These are phyloP conservation scores for Malus fusca DNA, from an alignment of 306 rosid species.

Conservation along the genomic window DNA sequence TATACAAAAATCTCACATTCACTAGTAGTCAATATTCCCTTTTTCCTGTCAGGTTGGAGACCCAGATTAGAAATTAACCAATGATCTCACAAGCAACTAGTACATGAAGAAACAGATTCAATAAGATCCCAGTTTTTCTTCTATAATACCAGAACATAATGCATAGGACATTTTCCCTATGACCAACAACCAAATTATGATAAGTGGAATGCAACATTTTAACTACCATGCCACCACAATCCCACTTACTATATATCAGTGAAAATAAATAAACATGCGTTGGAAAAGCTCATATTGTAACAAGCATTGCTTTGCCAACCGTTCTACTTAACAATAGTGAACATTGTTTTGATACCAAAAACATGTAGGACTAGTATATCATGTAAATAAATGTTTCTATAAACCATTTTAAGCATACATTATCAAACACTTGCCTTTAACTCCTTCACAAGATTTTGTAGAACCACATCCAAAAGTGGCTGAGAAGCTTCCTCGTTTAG, in stretches of 20 bases:
- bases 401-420: neutral
- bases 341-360: neutral
- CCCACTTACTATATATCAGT: neutral
- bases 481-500: slow-evolving; percentile 63
- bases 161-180: neutral
- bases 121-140: neutral
- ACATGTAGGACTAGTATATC: neutral
- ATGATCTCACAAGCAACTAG: neutral
- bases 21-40: neutral
- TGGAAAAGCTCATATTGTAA: neutral
- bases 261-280: neutral
- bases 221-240: neutral
- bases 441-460: slow-evolving; percentile 61
- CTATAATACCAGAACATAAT: neutral
- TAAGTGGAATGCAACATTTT: neutral
- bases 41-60: neutral
- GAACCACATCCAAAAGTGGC: slow-evolving; percentile 61
- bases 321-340: neutral
- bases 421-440: slow-evolving; percentile 41
- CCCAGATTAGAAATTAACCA: neutral
- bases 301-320: neutral
- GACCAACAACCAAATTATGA: neutral
- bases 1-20: neutral
- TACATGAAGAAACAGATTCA: neutral
- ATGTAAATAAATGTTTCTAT: neutral